phyloP scores from a whole-genome alignment of 75 land plant genomes.

The Pinus taeda region DNA sequence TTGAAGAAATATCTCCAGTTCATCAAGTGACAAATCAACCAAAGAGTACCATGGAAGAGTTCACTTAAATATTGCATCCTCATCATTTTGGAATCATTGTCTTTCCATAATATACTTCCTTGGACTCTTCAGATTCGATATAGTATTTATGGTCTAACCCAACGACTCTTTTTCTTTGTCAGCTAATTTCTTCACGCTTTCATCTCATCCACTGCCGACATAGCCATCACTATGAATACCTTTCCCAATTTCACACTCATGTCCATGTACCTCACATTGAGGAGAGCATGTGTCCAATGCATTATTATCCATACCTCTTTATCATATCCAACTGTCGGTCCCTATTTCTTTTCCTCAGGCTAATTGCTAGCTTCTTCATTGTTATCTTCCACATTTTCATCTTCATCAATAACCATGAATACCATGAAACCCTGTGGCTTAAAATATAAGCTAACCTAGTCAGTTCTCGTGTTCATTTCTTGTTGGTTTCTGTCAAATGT shows the following conservation, averaged over 20 bases:
- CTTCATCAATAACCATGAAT: background rate
- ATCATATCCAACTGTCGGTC: background rate
- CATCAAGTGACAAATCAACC: too few relatives aligned
- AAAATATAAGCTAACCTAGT: background rate
- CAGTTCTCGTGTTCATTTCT: background rate
- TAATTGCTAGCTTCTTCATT: slow-evolving; percentile 2
- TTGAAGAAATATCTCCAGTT: too few relatives aligned
- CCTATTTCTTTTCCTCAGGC: background rate
- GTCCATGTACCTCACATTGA: background rate
- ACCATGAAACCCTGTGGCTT: slow-evolving; percentile 2
- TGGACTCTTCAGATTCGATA: slow-evolving; percentile 18
- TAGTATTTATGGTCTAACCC: slow-evolving; percentile 24
- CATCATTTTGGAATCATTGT: too few relatives aligned
- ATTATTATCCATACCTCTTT: background rate
- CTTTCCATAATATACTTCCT: too few relatives aligned
- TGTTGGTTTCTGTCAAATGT: background rate
- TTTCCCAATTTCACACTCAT: background rate
- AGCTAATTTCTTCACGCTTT: slow-evolving; percentile 4
- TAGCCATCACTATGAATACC: background rate
- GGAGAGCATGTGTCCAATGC: background rate
- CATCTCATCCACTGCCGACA: background rate
- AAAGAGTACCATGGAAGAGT: too few relatives aligned
- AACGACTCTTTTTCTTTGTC: slow-evolving; percentile 17
- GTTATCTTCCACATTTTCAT: slow-evolving; percentile 15
- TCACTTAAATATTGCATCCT: too few relatives aligned